Conservation (phyloP, 2,329 filamentous ascomycete species). For the Fusarium haematococcum region DNA sequence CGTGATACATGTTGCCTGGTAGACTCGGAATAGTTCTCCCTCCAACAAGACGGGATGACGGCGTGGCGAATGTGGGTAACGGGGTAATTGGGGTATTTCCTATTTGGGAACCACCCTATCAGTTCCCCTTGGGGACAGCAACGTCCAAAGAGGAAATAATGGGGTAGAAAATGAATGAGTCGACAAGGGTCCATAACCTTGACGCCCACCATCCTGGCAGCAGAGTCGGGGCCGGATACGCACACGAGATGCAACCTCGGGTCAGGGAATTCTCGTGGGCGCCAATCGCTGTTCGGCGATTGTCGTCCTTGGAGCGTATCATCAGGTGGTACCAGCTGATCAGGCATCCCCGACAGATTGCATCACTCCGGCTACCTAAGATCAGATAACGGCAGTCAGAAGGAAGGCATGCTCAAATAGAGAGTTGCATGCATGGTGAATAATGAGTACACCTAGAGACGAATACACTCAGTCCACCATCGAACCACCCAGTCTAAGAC, state of each 20-base stretch:
- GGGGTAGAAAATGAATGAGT: background rate
- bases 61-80: background rate
- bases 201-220: background rate
- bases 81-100: background rate
- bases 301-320: background rate
- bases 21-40: background rate
- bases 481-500: background rate
- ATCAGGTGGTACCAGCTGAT: background rate
- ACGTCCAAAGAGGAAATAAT: background rate
- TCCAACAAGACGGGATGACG: slow-evolving; percentile 51
- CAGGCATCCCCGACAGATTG: background rate
- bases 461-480: background rate
- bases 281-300: background rate
- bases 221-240: background rate
- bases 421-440: background rate
- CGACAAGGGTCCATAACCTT: background rate
- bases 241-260: background rate
- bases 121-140: background rate
- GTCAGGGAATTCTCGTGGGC: background rate
- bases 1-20: background rate
- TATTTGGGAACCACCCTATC: background rate
- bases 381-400: background rate
- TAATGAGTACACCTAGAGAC: background rate
- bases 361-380: background rate
- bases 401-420: background rate